Percentiles rank a stretch among this genome's conserved stretches.
Evolutionary conservation across 2,329 filamentous ascomycete genomes (phyloP).

Genomic region (Microsporum ferrugineum): DNA sequence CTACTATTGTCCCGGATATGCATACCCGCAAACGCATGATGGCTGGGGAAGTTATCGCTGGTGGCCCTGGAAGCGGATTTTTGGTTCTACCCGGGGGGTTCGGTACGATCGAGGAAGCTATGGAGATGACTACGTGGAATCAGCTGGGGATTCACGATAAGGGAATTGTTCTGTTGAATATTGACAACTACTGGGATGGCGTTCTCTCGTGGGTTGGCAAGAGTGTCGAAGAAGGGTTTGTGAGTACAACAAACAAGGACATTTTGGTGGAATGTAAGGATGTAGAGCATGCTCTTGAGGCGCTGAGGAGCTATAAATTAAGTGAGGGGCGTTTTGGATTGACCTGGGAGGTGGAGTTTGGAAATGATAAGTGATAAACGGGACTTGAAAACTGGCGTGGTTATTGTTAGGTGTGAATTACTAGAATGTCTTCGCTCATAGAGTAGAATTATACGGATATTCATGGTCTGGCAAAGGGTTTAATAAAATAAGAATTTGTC

Average conservation of each 20-base stretch:
- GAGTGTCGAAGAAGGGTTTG: constrained; percentile 65
- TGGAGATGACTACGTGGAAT: constrained; percentile 91
- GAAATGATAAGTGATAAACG: neutral
- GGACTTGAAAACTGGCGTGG: neutral
- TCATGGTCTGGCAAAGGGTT: neutral
- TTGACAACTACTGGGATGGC: constrained; percentile 86
- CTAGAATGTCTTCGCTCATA: neutral
- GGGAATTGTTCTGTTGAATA: constrained; percentile 71
- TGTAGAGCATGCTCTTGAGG: constrained; percentile 59
- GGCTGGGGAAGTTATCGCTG: constrained; percentile 73
- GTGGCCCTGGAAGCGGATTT: constrained; percentile 76
- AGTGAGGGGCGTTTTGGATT: constrained; percentile 66
- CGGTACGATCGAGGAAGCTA: constrained; percentile 90
- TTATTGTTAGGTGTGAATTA: neutral
- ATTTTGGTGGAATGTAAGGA: constrained; percentile 70
- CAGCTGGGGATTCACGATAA: constrained; percentile 82
- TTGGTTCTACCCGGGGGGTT: constrained; percentile 81
- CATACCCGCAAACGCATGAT: constrained; percentile 91
- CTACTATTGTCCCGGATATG: constrained; percentile 89
- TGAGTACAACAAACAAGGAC: constrained; percentile 55
- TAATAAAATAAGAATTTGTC: neutral
- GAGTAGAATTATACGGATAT: neutral
- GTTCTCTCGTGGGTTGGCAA: constrained; percentile 70
- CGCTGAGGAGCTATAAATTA: constrained; percentile 62
- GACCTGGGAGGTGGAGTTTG: constrained; percentile 54